Base-by-base conservation (phyloP, 352 stramenopile species). In the Saprolegnia parasitica region DNA sequence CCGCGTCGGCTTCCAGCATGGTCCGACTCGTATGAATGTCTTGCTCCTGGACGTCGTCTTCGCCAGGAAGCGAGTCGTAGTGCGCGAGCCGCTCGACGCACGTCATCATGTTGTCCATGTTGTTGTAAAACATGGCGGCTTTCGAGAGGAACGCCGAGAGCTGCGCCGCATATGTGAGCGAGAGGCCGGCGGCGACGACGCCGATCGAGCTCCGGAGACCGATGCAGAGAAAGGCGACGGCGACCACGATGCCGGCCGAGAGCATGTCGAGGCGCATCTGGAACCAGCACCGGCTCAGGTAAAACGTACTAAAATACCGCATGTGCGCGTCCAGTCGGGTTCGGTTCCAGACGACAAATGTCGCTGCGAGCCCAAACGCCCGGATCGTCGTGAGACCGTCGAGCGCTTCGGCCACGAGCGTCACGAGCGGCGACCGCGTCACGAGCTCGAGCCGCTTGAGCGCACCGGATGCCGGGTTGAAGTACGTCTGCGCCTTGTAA, bases 231-330 rank as follows among this genome's bases (percentile, higher is more conserved):
- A 90, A 83, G 0, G 78, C 72, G n/a, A n/a, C n/a, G n/a, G n/a
- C n/a, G n/a, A n/a, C n/a, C n/a, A 97, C 92, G 65, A 99, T 95
- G n/a, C 96, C 39, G 11, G 94, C 83, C 0, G 84, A 81, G 2
- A 94, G 71, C 20, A 75, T 74, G 47, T 91, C 94, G 11, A 99
- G 79, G 10, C 97, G 85, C 50, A 99, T 81, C 5, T 88, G 93
- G 8, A 99, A 76, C 96, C 96, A 99, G 46, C 95, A 95, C 71
- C 98, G 98, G 37, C 96, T 87, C 21, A 87, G 68, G 71, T 96
- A 96, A 20, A 92, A 83, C 11, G 95, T 74, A 68, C 96, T 86
- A 68, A 98, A 98, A 4, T 95, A 95, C 58, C 78, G 79, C 0
- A 81, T 83, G 75, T 91, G 89, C 32, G 78, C 55, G 68, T 91